Base-by-base conservation (phyloP, 495 filamentous ascomycete genomes). In the Penicillium paradoxum region DNA sequence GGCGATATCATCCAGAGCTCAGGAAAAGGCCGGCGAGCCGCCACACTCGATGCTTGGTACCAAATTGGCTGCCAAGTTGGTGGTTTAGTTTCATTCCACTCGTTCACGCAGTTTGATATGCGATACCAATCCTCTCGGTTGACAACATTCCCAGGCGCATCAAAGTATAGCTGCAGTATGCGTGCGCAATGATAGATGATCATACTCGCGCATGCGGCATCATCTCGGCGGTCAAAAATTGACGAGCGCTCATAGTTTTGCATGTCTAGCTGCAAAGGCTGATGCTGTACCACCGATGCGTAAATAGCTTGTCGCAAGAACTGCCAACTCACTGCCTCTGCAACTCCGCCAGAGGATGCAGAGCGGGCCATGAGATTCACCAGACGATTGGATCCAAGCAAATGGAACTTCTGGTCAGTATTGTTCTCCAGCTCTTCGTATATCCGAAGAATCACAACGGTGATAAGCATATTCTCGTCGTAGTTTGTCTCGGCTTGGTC, bases 241-340 rank as follows among this genome's bases (percentile, higher is more conserved):
- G 65, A 48, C 0, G 70, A 73, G 11, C 55, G 60, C 43, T 68
- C 66, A 43, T 71, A 73, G 19, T 71, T 73, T 10, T 51, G 56
- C 32, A 73, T 34, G 21, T 73, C 60, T 13, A 73, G 58, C 33
- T 70, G 63, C 32, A 71, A 59, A 3, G 65, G 65, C 29, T 71
- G 65, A 38, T 65, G 53, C 49, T 71, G 68, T 6, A 73, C 70
- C 1, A 71, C 47, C 1, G 66, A 73, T 6, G 70, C 60, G 18
- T 72, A 73, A n/a, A 74, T 71, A 9, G 69, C 71, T 53, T 74
- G 71, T 17, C 71, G 64, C 37, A 74, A 53, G 17, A 69, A 72
- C 24, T 71, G 69, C 71, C 71, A 74, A 41, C 67, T 71, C 10
- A 66, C 61, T n/a, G 71, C 71, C 48, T 74, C 71, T n/a, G 64